Evolutionary conservation across 1,284 basidiomycete species (phyloP).

Genomic region (Naganishia sp.): DNA sequence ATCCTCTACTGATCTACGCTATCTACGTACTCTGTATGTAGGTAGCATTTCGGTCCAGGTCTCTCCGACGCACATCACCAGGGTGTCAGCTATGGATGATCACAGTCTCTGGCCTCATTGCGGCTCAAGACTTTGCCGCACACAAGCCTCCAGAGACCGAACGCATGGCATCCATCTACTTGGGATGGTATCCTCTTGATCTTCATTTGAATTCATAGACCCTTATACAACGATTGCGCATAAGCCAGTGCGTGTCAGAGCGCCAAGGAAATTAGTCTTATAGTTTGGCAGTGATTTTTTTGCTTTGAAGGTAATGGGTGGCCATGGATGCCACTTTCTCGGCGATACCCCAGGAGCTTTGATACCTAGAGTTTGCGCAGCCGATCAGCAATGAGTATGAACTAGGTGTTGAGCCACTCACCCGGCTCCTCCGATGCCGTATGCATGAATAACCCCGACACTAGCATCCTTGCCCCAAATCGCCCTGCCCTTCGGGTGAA

Average conservation of each 20-base stretch:
- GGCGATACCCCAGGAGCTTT: slow-evolving; percentile 33
- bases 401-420: slow-evolving; percentile 33
- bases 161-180: not conserved
- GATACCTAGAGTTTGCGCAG: slow-evolving; percentile 9
- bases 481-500: slow-evolving; percentile 45
- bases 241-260: no score
- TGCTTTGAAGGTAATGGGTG: slow-evolving; percentile 17
- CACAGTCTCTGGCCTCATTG: no score
- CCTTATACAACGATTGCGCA: no score
- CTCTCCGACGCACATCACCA: no score
- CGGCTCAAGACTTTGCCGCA: not conserved
- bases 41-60: no score
- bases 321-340: slow-evolving; percentile 29
- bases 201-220: no score
- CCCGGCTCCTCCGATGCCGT: slow-evolving; percentile 58
- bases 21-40: no score
- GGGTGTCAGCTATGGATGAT: no score
- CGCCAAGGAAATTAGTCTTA: not conserved
- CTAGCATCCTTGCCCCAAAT: slow-evolving; percentile 55
- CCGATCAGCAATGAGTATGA: not conserved
- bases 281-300: slow-evolving; percentile 19
- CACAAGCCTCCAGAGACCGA: not conserved
- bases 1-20: no score
- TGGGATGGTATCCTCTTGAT: not conserved
- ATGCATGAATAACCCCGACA: slow-evolving; percentile 68